These are phyloP conservation scores for Strigomonas culicis DNA, from an alignment of 208 protist genomes.

Conservation along the genomic window DNA sequence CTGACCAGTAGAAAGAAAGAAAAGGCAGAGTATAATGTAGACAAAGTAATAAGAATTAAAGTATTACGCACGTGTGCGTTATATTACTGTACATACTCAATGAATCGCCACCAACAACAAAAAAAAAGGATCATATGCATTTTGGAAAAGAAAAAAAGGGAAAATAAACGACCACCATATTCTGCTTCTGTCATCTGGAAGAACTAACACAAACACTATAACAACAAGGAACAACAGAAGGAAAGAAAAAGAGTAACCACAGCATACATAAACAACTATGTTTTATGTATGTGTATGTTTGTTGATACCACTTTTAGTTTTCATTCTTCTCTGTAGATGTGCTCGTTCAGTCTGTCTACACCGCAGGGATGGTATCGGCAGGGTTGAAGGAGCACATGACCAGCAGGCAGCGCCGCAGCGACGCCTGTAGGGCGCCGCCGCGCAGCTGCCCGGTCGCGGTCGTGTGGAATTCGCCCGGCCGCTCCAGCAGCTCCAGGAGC, in stretches of 20 bases:
- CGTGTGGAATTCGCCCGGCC: slow-evolving; percentile 34
- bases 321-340: no score
- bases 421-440: slow-evolving; percentile 62
- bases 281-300: no score
- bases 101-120: no score
- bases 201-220: not conserved
- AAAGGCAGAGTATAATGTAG: not conserved
- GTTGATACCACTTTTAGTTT: no score
- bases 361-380: not conserved
- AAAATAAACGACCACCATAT: not conserved
- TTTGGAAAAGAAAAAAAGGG: not conserved
- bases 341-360: not conserved
- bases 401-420: slow-evolving; percentile 70
- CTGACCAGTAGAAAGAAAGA: not conserved
- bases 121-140: no score
- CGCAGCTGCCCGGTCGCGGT: slow-evolving; percentile 34
- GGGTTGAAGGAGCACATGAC: slow-evolving; percentile 31
- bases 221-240: not conserved
- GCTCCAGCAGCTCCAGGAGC: slow-evolving; percentile 62
- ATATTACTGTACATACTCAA: not conserved
- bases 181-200: not conserved
- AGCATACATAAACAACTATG: no score
- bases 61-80: no score
- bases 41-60: not conserved
- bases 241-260: not conserved